Evolutionary conservation across 192 early-diverging fungal species (phyloP).

Genomic region (Gorgonomyces haynaldii): DNA sequence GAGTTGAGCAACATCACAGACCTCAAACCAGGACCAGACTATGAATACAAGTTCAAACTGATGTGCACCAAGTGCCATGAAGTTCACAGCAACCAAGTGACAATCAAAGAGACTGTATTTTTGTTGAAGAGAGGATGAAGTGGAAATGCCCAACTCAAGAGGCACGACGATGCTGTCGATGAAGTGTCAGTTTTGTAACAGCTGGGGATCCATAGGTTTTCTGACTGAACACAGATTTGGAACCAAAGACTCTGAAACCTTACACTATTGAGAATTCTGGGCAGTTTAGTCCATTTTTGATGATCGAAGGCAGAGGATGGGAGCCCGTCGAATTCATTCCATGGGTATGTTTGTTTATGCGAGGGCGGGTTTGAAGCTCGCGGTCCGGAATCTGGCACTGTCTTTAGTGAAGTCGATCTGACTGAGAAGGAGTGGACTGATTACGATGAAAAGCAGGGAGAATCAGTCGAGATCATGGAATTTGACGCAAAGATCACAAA

Average conservation of each 20-base stretch:
- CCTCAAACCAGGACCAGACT: constrained; percentile 49
- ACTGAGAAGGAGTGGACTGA: constrained; percentile 74
- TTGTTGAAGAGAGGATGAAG: constrained; percentile 24
- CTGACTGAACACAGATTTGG: too few relatives aligned
- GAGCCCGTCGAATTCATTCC: constrained; percentile 71
- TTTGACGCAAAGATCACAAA: constrained; percentile 48
- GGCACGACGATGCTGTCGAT: constrained; percentile 80
- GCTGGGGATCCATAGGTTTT: constrained; percentile 48
- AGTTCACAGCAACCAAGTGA: constrained; percentile 52
- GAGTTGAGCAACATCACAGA: constrained; percentile 73
- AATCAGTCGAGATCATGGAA: constrained; percentile 54
- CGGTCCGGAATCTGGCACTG: constrained; percentile 55
- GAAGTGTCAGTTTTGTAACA: constrained; percentile 83
- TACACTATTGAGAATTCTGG: constrained; percentile 49
- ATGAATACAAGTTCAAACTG: constrained; percentile 52
- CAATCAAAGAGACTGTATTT: constrained; percentile 37
- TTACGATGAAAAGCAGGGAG: constrained; percentile 70
- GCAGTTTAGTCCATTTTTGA: constrained; percentile 47
- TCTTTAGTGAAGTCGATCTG: constrained; percentile 71
- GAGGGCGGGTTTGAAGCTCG: constrained; percentile 51
- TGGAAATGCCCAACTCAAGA: constrained; percentile 56
- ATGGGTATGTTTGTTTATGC: constrained; percentile 20
- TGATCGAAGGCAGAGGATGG: constrained; percentile 72
- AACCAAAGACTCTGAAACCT: constrained; percentile 27
- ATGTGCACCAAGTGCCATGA: constrained; percentile 76